Evolutionary conservation across 1,284 basidiomycete species (phyloP).

Genomic region (Phellopilus nigrolimitatus): DNA sequence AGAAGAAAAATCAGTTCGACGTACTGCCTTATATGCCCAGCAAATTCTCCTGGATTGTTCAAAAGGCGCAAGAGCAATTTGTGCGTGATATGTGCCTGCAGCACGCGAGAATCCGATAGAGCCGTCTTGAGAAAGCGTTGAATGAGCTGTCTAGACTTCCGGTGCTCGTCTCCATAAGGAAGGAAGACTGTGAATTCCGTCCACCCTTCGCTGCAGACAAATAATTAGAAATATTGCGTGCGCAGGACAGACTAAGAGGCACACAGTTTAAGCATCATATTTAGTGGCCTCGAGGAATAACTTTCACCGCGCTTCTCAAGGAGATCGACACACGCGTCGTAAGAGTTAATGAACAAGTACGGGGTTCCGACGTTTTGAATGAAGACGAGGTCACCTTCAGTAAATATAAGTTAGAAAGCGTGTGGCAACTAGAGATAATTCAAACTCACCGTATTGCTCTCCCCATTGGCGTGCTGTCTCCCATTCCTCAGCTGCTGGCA

Average conservation of each 20-base stretch:
- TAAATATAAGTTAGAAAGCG: background rate
- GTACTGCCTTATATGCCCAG: no score
- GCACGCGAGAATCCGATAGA: background rate
- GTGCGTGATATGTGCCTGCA: background rate
- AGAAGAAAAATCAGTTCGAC: no score
- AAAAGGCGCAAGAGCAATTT: background rate
- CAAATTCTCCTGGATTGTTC: background rate
- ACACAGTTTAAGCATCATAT: constrained; percentile 18
- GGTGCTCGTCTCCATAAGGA: constrained; percentile 12
- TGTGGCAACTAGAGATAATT: background rate
- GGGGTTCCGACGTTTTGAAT: constrained; percentile 23
- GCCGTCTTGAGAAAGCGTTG: constrained; percentile 8
- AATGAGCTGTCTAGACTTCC: background rate
- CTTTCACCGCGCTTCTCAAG: constrained; percentile 24
- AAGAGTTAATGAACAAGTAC: constrained; percentile 26
- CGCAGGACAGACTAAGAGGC: background rate
- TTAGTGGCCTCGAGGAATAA: constrained; percentile 24
- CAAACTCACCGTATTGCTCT: constrained; percentile 6
- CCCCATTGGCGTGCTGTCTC: constrained; percentile 8
- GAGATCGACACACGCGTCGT: constrained; percentile 22
- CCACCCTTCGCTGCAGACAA: no score
- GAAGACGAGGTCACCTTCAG: constrained; percentile 24
- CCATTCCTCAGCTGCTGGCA: constrained; percentile 11
- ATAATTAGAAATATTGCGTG: background rate
- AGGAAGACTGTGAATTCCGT: constrained; percentile 9